Base-by-base conservation (phyloP, 2,329 filamentous ascomycete genomes). In the Colletotrichum lentis region DNA sequence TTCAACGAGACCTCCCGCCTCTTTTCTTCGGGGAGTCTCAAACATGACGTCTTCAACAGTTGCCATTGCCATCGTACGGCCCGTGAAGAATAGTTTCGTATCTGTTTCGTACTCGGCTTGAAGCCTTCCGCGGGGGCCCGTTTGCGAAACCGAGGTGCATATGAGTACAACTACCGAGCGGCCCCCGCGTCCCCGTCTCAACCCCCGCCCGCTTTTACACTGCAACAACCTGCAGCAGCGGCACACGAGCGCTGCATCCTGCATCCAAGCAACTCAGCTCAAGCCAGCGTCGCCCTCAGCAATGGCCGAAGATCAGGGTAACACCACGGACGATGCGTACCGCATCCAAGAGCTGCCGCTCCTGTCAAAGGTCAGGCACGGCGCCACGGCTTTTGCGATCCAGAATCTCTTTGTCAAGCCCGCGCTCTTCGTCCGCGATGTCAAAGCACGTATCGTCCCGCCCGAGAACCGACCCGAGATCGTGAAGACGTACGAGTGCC, bases 401-500 rank as follows among this genome's bases (percentile, higher is more conserved):
- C 69, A 70, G 27, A 70, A 70, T 16, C 41, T 70, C 47, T 3
- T 70, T 12, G 52, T 59, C 18, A 60, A 37, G 57, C 69, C 69
- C 27, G 49, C 54, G 22, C 39, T 62, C 16, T 69, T 70, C 46
- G 37, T 65, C 5, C 66, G 61, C 27, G 49, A 56, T 18, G 53
- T 62, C 49, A 58, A 65, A 47, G 52, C 50, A 54, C 50, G 47
- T 27, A 14, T 70, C 66, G 53, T 54, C 7, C 52, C 69, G 46
- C 16, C 56, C 5, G 66, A 69, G 62, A 57, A 62, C 27, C 52
- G 62, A 35, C 69, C 69, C 1, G 66, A 62, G 10, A 44, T 70
- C 35, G 66, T 62, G n/a, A 69, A 70, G 57, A 66, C 66, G 2
- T 70, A 70, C 53, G 43, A 62, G 31, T 70, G 69, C 39, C 58